These are phyloP conservation scores for Cladosporium oxysporum DNA, from an alignment of 2,329 filamentous ascomycete species.

Conservation along the genomic window DNA sequence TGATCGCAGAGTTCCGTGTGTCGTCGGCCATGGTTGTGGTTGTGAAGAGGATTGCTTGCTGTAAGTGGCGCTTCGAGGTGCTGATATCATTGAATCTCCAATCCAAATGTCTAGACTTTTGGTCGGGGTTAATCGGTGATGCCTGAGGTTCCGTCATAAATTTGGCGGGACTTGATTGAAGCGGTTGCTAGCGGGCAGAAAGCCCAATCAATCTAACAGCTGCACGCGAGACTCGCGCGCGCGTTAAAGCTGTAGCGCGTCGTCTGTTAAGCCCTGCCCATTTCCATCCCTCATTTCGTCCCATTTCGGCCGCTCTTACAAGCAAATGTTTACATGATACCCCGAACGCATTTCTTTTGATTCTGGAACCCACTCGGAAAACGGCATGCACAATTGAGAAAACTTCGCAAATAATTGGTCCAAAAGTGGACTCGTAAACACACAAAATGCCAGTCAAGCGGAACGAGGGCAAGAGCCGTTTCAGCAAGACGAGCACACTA, in stretches of 20 bases:
- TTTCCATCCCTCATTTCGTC: conserved; percentile 17
- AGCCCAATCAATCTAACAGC: conserved; percentile 4
- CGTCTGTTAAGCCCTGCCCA: conserved; percentile 3
- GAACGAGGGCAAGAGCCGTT: conserved; percentile 42
- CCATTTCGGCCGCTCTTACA: background rate
- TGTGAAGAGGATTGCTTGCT: background rate
- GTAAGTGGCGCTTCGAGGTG: conserved; percentile 8
- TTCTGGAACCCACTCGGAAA: background rate
- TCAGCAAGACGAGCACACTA: conserved; percentile 40
- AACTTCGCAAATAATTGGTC: background rate
- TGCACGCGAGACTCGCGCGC: conserved; percentile 6
- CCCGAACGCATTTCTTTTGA: conserved; percentile 10
- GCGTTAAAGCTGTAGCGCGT: conserved; percentile 7
- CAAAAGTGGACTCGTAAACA: conserved; percentile 8
- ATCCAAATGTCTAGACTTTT: conserved; percentile 7
- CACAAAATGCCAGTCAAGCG: conserved; percentile 48
- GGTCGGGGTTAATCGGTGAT: conserved; percentile 4
- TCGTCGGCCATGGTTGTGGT: conserved; percentile 47
- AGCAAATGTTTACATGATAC: conserved; percentile 14
- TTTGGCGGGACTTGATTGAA: background rate
- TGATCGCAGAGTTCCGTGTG: conserved; percentile 37
- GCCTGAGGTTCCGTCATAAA: background rate
- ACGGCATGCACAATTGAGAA: conserved; percentile 8
- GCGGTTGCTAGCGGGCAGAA: background rate
- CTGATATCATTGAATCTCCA: conserved; percentile 13